Percentiles rank a stretch among this genome's conserved stretches.
Conservation (phyloP, 805 yeast genomes). For the Wickerhamiella qilinensis region DNA sequence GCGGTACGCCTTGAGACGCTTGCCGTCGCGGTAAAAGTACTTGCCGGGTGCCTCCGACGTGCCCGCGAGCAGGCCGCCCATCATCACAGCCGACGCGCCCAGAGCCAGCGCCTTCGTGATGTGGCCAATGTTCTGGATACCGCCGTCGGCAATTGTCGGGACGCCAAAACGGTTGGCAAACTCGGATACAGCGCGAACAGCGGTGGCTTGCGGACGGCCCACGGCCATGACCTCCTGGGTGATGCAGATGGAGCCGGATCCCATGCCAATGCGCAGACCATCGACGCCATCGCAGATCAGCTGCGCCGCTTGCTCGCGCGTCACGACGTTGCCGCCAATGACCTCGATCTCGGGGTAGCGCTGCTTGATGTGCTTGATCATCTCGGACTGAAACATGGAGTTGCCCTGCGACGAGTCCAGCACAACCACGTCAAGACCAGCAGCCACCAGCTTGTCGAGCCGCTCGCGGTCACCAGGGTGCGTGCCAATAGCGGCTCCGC, state of each 20-base stretch:
- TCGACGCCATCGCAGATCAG: constrained; percentile 94
- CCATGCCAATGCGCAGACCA: constrained; percentile 98
- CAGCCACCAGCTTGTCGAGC: constrained; percentile 68
- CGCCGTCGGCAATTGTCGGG: constrained; percentile 99
- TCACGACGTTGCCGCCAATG: constrained; percentile 96
- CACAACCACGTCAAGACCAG: constrained; percentile 93
- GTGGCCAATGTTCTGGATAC: constrained; percentile 97
- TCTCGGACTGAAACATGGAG: constrained; percentile 83
- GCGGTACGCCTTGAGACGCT: constrained; percentile 92
- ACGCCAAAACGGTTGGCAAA: constrained; percentile 93
- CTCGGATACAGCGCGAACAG: constrained; percentile 86
- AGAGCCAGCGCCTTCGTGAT: constrained; percentile 90
- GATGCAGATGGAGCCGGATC: constrained; percentile 97
- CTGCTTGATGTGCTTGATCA: constrained; percentile 81
- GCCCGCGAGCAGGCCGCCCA: constrained; percentile 99
- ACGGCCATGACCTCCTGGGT: constrained; percentile 99
- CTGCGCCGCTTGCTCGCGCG: constrained; percentile 96
- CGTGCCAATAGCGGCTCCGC: constrained; percentile 99
- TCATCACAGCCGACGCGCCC: constrained; percentile 96
- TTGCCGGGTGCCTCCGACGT: constrained; percentile 97
- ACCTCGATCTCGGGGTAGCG: constrained; percentile 69
- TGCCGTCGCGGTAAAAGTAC: constrained; percentile 94
- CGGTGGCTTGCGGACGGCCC: constrained; percentile 99
- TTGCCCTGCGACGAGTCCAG: constrained; percentile 96
- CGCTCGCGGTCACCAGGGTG: constrained; percentile 77